Base-by-base conservation (phyloP, 176 grass and related monocot species). In the Musa beccarii region DNA sequence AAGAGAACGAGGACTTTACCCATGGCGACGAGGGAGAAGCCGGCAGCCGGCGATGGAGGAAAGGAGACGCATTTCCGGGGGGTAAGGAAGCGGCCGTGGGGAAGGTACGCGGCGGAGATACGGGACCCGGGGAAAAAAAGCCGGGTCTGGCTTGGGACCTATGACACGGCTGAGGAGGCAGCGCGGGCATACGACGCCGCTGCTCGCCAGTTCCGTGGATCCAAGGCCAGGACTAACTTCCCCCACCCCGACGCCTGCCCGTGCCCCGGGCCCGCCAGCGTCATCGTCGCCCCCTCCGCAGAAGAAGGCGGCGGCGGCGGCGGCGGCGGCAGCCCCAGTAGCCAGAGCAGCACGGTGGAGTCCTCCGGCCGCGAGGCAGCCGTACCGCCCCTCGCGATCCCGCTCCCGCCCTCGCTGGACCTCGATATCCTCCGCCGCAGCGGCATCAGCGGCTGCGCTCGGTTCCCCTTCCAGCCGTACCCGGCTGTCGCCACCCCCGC, bases 221-320 rank as follows among this genome's bases (percentile, higher is more conserved):
- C 78, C 20, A 96, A 96, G 83, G 92, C 92, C 69, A 96, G 92
- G 75, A 92, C 92, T 51, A 96, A 96, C 80, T 96, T 96, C 80
- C 80, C 92, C 52, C 22, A 0, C 52, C 4, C 12, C 22, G 20
- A 5, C 22, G 72, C 72, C 5, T 53, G 51, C 21, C 23, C 54
- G 11, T 74, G 54, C 72, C 72, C 52, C 21, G 72, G 72, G n/a
- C 28, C 72, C 23, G 72, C 72, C 11, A 74, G 56, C 52, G 56
- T 53, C 10, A 74, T 55, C 53, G 54, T 74, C 11, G 52, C 72
- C 22, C 1, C 12, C 72, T 53, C 53, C 19, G 13, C 25, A 14
- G 17, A 64, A 43, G 34, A 0, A 6, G 34, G 34, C 34, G 34
- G 34, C 34, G 68, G 29, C 68, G 34, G 34, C 34, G 68, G 29